Conservation (phyloP, 2,329 filamentous ascomycete species). For the Hypoxylon sp. region DNA sequence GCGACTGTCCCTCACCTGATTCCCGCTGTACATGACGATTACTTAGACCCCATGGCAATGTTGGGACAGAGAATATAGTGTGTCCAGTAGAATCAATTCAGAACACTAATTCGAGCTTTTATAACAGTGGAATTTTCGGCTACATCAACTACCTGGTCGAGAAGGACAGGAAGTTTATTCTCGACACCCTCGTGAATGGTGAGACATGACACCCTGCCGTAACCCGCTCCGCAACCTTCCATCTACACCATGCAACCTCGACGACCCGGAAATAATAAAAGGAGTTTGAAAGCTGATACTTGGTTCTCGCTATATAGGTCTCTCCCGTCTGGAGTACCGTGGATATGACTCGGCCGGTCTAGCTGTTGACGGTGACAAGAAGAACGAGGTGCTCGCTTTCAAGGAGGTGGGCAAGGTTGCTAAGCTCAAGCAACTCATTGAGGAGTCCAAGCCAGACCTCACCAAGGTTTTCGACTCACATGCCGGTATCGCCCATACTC, state of each 20-base stretch:
- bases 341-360: slow-evolving; percentile 98
- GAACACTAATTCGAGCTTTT: slow-evolving; percentile 47
- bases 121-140: slow-evolving; percentile 87
- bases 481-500: slow-evolving; percentile 97
- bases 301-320: slow-evolving; percentile 67
- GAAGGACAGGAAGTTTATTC: slow-evolving; percentile 96
- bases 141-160: slow-evolving; percentile 99
- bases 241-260: slow-evolving; percentile 8
- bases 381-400: slow-evolving; percentile 96
- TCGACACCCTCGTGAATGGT: slow-evolving; percentile 97
- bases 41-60: background rate
- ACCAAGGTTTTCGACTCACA: slow-evolving; percentile 97
- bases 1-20: slow-evolving; percentile 2
- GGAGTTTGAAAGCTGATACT: slow-evolving; percentile 47
- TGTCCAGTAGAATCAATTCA: slow-evolving; percentile 10
- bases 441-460: slow-evolving; percentile 83
- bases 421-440: slow-evolving; percentile 94
- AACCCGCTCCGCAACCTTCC: slow-evolving; percentile 23
- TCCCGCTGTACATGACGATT: slow-evolving; percentile 13
- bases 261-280: background rate
- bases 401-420: slow-evolving; percentile 99
- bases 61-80: slow-evolving; percentile 4
- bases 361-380: slow-evolving; percentile 97
- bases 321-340: slow-evolving; percentile 96
- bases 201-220: slow-evolving; percentile 55